Conservation (phyloP, 371 early-diverging fungal genomes). For the Rhizomucor pusillus region DNA sequence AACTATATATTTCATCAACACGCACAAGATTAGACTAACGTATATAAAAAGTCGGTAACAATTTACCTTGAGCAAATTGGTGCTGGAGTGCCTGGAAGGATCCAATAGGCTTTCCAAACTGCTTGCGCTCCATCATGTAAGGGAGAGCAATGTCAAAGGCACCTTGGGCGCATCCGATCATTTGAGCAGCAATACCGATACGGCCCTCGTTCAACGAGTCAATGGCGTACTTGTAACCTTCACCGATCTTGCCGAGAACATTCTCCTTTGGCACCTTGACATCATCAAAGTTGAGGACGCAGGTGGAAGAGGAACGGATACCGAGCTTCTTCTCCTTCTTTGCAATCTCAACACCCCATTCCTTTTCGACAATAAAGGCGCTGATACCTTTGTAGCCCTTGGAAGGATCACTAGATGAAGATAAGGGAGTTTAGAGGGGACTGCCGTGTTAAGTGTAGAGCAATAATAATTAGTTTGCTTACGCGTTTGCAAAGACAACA, state of each 20-base stretch:
- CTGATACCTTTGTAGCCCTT: constrained; percentile 98
- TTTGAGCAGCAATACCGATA: constrained; percentile 98
- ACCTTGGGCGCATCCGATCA: constrained; percentile 97
- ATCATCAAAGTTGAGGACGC: constrained; percentile 92
- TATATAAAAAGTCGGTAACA: no score
- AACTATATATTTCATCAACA: constrained; percentile 39
- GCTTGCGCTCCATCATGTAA: constrained; percentile 94
- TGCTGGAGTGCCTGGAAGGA: constrained; percentile 97
- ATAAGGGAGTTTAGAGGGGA: background rate
- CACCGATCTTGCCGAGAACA: constrained; percentile 89
- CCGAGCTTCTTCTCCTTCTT: constrained; percentile 98
- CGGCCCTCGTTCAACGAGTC: constrained; percentile 98
- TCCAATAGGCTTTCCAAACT: constrained; percentile 87
- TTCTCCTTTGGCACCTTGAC: constrained; percentile 85
- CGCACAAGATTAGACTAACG: no score
- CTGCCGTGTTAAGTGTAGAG: background rate
- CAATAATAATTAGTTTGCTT: constrained; percentile 10
- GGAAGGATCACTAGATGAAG: constrained; percentile 63
- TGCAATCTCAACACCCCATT: constrained; percentile 89
- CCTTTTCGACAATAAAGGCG: constrained; percentile 95
- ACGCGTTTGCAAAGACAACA: constrained; percentile 95
- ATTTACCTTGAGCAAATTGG: constrained; percentile 86
- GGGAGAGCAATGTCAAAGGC: constrained; percentile 88
- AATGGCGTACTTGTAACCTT: constrained; percentile 98
- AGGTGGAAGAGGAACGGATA: constrained; percentile 94